These are phyloP conservation scores for Cercophora scortea DNA, from an alignment of 495 filamentous ascomycete genomes.

Conservation along the genomic window DNA sequence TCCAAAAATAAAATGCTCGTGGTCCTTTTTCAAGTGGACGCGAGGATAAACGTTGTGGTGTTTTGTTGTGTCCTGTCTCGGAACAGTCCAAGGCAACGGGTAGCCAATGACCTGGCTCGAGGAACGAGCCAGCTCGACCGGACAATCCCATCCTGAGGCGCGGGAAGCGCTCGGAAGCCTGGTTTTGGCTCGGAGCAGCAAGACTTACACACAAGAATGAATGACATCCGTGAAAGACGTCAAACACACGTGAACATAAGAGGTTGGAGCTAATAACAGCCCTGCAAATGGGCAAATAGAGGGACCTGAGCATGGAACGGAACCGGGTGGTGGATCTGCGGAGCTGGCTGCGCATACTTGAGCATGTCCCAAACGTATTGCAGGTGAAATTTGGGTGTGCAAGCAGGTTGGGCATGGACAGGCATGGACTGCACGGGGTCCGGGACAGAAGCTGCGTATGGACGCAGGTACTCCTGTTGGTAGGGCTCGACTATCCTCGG, in stretches of 20 bases:
- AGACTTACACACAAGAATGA: constrained; percentile 1
- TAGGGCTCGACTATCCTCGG: constrained; percentile 20
- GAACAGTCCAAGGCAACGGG: no score
- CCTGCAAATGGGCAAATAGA: constrained; percentile 37
- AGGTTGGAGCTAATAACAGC: constrained; percentile 34
- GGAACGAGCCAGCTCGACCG: background rate
- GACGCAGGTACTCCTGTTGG: constrained; percentile 34
- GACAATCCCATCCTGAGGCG: background rate
- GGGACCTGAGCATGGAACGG: constrained; percentile 43
- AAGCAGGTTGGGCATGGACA: constrained; percentile 15
- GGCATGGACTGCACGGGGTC: constrained; percentile 19
- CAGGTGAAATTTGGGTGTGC: constrained; percentile 31
- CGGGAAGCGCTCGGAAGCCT: no score
- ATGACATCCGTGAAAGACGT: background rate
- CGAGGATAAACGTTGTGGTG: no score
- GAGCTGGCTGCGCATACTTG: constrained; percentile 26
- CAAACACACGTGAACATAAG: background rate
- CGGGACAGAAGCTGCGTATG: constrained; percentile 17
- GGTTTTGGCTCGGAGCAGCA: background rate
- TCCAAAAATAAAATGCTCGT: background rate
- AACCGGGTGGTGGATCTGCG: constrained; percentile 28
- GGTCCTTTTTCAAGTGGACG: no score
- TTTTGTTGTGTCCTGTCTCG: no score
- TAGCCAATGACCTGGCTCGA: no score
- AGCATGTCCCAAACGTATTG: constrained; percentile 37